phyloP scores from a whole-genome alignment of 805 yeast species.

The Candida lessepsii region DNA sequence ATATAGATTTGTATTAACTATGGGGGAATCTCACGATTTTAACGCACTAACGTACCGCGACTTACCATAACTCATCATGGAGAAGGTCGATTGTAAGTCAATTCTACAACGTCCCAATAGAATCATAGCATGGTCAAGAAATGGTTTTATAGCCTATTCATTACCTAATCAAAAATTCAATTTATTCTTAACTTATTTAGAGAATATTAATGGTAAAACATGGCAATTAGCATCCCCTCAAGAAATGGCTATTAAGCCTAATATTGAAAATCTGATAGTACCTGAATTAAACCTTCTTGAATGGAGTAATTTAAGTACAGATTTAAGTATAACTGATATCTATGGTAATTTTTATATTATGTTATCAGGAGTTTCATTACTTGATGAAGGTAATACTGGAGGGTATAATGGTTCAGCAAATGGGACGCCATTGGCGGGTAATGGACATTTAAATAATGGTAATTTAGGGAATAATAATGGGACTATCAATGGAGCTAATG shows the following conservation, averaged over 20 bases:
- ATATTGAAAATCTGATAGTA: conserved; percentile 15
- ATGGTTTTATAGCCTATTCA: conserved; percentile 78
- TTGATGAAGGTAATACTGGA: conserved; percentile 29
- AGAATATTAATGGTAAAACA: conserved; percentile 66
- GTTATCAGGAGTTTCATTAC: conserved; percentile 41
- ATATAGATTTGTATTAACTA: too few species aligned
- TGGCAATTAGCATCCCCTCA: conserved; percentile 76
- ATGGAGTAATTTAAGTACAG: conserved; percentile 81
- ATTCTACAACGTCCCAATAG: not conserved
- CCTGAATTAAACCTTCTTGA: conserved; percentile 47
- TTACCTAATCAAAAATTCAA: conserved; percentile 38
- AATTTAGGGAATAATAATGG: not conserved
- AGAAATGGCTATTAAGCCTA: conserved; percentile 29
- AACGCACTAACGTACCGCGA: too few species aligned
- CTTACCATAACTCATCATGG: conserved; percentile 1
- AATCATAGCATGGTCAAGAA: conserved; percentile 72
- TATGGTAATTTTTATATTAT: conserved; percentile 55
- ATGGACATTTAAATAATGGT: conserved; percentile 15
- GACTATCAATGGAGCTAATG: too few species aligned
- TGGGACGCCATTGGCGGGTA: conserved; percentile 16
- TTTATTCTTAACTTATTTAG: conserved; percentile 64
- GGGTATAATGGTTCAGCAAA: conserved; percentile 10
- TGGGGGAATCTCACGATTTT: too few species aligned
- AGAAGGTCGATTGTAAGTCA: conserved; percentile 3
- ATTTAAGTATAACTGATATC: conserved; percentile 75